Evolutionary conservation across 2,329 filamentous ascomycete genomes (phyloP).

Genomic region (Cladosporium colombiae): DNA sequence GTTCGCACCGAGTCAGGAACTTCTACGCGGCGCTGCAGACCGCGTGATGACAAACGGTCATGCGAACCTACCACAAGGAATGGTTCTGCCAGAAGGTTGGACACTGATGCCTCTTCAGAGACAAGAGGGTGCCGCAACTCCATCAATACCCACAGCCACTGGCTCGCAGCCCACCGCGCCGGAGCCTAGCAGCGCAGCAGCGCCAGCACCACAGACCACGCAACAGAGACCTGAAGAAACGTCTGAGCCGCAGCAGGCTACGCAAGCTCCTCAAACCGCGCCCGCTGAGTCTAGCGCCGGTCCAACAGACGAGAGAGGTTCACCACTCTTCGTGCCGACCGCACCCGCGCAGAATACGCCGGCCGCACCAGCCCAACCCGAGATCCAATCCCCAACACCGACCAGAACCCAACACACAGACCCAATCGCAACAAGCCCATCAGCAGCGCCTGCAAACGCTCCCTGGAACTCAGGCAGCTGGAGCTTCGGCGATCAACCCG

Average conservation of each 20-base stretch:
- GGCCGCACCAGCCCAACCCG: neutral
- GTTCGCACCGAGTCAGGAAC: slow-evolving; percentile 17
- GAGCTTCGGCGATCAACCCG: slow-evolving; percentile 23
- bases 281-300: slow-evolving; percentile 13
- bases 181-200: neutral
- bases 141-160: neutral
- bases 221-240: neutral
- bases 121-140: neutral
- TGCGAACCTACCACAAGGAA: slow-evolving; percentile 51
- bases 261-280: neutral
- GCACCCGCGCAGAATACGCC: neutral
- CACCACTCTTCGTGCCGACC: slow-evolving; percentile 33
- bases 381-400: slow-evolving; percentile 1
- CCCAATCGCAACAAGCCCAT: neutral
- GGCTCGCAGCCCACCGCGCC: neutral
- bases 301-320: slow-evolving; percentile 33
- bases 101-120: slow-evolving; percentile 49
- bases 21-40: slow-evolving; percentile 27
- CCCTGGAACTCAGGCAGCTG: slow-evolving; percentile 23
- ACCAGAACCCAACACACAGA: neutral
- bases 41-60: slow-evolving; percentile 41
- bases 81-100: slow-evolving; percentile 57
- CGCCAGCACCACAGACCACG: neutral
- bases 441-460: slow-evolving; percentile 6
- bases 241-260: neutral